phyloP scores from a whole-genome alignment of 139 green algal genomes.

The Tetraselmis chui region DNA sequence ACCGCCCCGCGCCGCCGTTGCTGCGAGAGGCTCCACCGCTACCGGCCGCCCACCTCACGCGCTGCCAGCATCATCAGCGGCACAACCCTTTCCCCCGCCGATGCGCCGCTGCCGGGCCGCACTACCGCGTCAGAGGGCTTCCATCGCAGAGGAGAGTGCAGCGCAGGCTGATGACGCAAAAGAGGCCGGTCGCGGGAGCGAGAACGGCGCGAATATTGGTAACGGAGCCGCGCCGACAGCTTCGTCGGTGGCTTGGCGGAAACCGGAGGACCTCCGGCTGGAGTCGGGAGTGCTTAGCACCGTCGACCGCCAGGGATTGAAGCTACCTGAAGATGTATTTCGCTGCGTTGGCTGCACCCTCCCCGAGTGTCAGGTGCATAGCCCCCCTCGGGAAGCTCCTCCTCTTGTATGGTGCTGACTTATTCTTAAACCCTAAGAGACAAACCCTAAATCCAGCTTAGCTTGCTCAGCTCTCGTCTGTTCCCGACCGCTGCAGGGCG shows the following conservation, averaged over 20 bases:
- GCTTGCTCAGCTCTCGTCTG: neutral
- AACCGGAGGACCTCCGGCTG: conserved; percentile 50
- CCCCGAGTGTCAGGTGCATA: conserved; percentile 55
- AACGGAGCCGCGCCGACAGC: neutral
- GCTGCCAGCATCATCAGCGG: too few relatives aligned
- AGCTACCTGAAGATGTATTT: conserved; percentile 46
- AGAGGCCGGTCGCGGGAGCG: too few relatives aligned
- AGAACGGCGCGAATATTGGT: neutral
- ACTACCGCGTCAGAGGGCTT: too few relatives aligned
- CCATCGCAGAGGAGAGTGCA: neutral
- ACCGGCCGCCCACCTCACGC: too few relatives aligned
- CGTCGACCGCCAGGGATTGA: conserved; percentile 27
- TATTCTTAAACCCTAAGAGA: neutral
- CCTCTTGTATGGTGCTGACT: neutral
- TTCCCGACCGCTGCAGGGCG: conserved; percentile 25
- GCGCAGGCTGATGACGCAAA: neutral
- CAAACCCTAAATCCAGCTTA: neutral
- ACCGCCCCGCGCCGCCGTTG: too few relatives aligned
- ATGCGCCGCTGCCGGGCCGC: too few relatives aligned
- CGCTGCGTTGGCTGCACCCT: conserved; percentile 62
- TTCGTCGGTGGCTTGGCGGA: neutral
- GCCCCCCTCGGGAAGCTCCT: neutral
- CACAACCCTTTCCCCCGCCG: too few relatives aligned
- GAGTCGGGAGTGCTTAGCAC: conserved; percentile 40
- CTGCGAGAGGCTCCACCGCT: too few relatives aligned